Percentiles rank a stretch among this genome's conserved stretches.
These are phyloP conservation scores for Torrubiella hemipterigena DNA, from an alignment of 2,329 filamentous ascomycete species.

Conservation along the genomic window DNA sequence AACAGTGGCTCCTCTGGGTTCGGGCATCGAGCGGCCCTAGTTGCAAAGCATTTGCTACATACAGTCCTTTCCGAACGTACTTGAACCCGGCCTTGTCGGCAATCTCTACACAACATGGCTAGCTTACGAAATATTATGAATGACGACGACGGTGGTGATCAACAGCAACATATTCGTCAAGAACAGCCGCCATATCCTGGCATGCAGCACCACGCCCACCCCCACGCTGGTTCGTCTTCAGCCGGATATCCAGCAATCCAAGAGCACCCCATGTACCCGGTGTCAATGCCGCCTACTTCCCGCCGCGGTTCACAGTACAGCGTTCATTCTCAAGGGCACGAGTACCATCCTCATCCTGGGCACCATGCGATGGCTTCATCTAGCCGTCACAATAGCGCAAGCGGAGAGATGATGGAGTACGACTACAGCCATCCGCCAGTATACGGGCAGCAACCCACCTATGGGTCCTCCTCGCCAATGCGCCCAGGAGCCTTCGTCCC, in stretches of 20 bases:
- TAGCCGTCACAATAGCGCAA: conserved; percentile 1
- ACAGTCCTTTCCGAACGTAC: too few relatives aligned
- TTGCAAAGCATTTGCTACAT: too few relatives aligned
- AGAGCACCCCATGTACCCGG: neutral
- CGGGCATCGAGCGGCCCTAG: too few relatives aligned
- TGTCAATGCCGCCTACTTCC: too few relatives aligned
- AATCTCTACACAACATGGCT: conserved; percentile 24
- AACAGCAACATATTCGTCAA: too few relatives aligned
- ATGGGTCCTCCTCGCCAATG: conserved; percentile 12
- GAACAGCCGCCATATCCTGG: too few relatives aligned
- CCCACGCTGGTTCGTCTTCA: too few relatives aligned
- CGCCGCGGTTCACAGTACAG: conserved; percentile 20
- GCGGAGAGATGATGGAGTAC: conserved; percentile 3
- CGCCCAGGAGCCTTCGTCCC: conserved; percentile 26
- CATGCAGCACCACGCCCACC: too few relatives aligned
- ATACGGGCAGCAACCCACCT: conserved; percentile 10
- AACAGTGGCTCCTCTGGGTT: too few relatives aligned
- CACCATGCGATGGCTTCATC: conserved; percentile 1
- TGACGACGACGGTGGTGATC: conserved; percentile 38
- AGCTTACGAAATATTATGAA: conserved; percentile 47
- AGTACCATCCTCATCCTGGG: conserved; percentile 4
- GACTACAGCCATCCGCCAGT: conserved; percentile 3
- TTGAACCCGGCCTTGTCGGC: too few relatives aligned
- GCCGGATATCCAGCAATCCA: too few relatives aligned
- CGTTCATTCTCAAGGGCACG: conserved; percentile 6